Base-by-base conservation (phyloP, 768 basidiomycete species). In the Psilocybe cyanescens region DNA sequence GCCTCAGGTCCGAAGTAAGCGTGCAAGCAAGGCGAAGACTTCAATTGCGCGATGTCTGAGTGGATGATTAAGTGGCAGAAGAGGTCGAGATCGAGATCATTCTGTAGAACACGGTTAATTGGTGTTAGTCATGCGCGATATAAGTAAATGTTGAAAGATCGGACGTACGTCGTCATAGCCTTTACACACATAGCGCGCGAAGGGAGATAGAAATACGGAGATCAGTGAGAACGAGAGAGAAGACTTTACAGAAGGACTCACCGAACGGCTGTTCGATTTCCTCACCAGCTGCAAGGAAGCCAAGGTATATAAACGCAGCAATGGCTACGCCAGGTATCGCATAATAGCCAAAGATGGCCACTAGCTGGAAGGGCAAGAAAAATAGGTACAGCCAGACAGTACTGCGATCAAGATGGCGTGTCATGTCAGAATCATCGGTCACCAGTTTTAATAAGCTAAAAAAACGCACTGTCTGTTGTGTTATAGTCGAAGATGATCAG, bases 291-390 rank as follows among this genome's bases (percentile, higher is more conserved):
- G 89, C 87, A 19, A 92, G 69, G 71, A 91, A 89, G 24, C 88
- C 89, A n/a, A 91, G 81, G 72, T 89, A 91, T 57, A 90, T 88
- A 73, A 89, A 89, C 0, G 86, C 76, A 1, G 89, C 87, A 45
- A 90, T 80, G 14, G 79, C 78, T 4, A 88, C 86, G 41, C 88
- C 89, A 1, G 86, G 85, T 46, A 91, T 85, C 4, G 88, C 82
- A 68, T 84, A 83, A 79, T 87, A 91, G 9, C 75, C 77, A 65
- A 91, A 87, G 35, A 82, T 80, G 47, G 76, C 76, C 54, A 88
- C 82, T 6, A 91, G 79, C 71, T 92, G 90, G 81, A 92, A 90
- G 1, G 90, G 91, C 1, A 92, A 77, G 72, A 89, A 87, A 77
- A 91, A 89, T 2, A 91, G 81, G 71, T 90, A 92, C 24, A 88